Conservation (phyloP, 2,329 filamentous ascomycete species). For the Epichloe glyceriae region DNA sequence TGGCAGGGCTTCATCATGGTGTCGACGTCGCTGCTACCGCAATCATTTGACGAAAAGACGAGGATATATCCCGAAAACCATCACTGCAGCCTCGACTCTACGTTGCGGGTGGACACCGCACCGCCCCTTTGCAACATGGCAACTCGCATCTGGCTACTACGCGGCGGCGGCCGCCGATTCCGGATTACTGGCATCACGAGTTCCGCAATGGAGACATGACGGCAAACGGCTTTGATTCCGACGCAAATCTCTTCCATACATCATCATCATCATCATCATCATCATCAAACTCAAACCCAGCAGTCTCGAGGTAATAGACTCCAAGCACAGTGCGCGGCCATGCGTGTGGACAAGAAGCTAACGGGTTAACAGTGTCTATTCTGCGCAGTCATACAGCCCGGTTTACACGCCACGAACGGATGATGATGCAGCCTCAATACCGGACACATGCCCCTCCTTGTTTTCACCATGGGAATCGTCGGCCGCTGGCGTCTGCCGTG, state of each 20-base stretch:
- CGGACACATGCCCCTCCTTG: not conserved
- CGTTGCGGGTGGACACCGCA: not conserved
- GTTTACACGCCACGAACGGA: not conserved
- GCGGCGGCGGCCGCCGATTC: not conserved
- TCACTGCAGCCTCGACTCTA: not conserved
- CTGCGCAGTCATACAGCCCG: not conserved
- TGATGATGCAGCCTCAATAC: not conserved
- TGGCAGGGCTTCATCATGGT: conserved; percentile 5
- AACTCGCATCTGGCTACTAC: not conserved
- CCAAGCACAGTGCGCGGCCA: not conserved
- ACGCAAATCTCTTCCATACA: not conserved
- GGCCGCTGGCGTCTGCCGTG: not conserved
- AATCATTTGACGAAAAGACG: not conserved
- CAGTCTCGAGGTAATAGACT: not conserved
- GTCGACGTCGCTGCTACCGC: conserved; percentile 3
- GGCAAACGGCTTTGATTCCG: not conserved
- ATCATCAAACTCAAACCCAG: not conserved
- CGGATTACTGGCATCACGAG: conserved; percentile 4
- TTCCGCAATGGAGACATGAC: not conserved
- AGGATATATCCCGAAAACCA: not conserved
- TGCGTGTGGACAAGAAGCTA: not conserved
- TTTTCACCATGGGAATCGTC: not conserved
- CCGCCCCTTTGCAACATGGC: not conserved
- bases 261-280: not conserved
- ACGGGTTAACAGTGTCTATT: not conserved